Conservation (phyloP, 805 yeast species). For the Wickerhamomyces strasburgensis region DNA sequence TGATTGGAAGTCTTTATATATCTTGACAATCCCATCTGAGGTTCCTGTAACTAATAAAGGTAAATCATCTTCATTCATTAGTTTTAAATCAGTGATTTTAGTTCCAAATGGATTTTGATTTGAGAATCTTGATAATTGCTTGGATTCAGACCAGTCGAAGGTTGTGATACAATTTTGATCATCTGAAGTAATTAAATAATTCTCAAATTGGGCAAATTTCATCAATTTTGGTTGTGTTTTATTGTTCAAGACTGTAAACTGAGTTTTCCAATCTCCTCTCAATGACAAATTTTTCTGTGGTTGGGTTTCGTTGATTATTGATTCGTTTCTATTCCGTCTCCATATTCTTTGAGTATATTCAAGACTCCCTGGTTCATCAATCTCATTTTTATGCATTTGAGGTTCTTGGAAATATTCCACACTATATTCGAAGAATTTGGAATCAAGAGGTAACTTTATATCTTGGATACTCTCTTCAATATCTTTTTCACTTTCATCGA, state of each 20-base stretch:
- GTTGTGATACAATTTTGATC: conserved; percentile 78
- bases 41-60: conserved; percentile 85
- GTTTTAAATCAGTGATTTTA: conserved; percentile 77
- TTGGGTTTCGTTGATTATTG: conserved; percentile 83
- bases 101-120: conserved; percentile 87
- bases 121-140: conserved; percentile 62
- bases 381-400: conserved; percentile 78
- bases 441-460: conserved; percentile 44
- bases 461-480: conserved; percentile 15
- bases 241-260: conserved; percentile 55
- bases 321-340: conserved; percentile 87
- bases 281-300: conserved; percentile 80
- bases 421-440: conserved; percentile 68
- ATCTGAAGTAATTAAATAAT: conserved; percentile 72
- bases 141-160: conserved; percentile 77
- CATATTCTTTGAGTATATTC: conserved; percentile 78
- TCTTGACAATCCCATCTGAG: conserved; percentile 88
- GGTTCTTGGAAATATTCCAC: conserved; percentile 95
- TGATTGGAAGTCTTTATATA: conserved; percentile 72
- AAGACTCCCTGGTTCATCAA: conserved; percentile 89
- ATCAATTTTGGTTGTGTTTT: conserved; percentile 75
- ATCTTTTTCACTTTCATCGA: conserved; percentile 24
- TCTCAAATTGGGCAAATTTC: conserved; percentile 87
- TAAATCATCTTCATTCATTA: conserved; percentile 87
- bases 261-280: conserved; percentile 79